Percentiles rank a stretch among this genome's conserved stretches.
Conservation (phyloP, 371 early-diverging fungal species). For the Smittium mucronatum region DNA sequence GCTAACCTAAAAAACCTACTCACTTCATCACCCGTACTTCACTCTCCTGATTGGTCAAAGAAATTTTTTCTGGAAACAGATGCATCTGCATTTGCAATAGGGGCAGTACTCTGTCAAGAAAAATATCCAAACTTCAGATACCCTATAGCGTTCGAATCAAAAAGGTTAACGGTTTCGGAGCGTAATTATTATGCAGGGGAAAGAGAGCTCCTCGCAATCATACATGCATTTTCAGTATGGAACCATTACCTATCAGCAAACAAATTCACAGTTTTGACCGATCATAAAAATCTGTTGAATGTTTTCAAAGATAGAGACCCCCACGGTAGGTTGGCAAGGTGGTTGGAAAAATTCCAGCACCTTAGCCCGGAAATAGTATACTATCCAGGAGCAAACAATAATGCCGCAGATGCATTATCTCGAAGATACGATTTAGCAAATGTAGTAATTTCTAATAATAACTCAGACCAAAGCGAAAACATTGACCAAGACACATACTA, state of each 20-base stretch:
- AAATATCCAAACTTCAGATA: background rate
- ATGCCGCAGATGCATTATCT: constrained; percentile 7
- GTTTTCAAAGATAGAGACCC: constrained; percentile 6
- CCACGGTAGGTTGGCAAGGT: constrained; percentile 5
- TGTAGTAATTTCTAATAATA: constrained; percentile 18
- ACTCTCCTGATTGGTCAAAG: constrained; percentile 2
- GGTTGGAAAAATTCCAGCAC: constrained; percentile 6
- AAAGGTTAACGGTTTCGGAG: background rate
- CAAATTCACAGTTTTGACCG: background rate
- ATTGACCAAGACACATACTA: background rate
- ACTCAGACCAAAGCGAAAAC: background rate
- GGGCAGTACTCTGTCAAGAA: constrained; percentile 9
- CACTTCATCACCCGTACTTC: background rate
- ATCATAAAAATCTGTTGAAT: background rate
- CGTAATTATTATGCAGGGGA: constrained; percentile 4
- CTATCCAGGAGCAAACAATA: constrained; percentile 7
- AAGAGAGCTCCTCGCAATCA: constrained; percentile 4
- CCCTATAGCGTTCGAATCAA: constrained; percentile 9
- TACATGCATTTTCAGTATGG: constrained; percentile 1
- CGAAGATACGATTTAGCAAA: constrained; percentile 11
- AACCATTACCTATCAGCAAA: constrained; percentile 10
- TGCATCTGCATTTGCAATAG: constrained; percentile 8
- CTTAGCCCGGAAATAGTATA: background rate
- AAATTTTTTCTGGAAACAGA: constrained; percentile 15
- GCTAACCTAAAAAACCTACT: background rate